Base-by-base conservation (phyloP, 306 rosid species). In the Notholithocarpus densiflorus region DNA sequence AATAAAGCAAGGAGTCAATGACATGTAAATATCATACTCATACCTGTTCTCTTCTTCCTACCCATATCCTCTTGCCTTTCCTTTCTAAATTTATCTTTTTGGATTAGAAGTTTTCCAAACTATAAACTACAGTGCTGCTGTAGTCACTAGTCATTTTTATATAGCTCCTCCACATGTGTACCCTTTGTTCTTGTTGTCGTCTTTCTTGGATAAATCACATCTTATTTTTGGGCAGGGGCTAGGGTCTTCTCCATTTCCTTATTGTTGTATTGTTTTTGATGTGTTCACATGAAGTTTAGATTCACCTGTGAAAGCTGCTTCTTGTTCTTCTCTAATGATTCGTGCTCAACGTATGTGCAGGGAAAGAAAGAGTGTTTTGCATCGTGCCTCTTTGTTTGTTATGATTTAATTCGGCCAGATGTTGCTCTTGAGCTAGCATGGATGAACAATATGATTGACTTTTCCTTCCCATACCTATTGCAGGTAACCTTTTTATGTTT, bases 331-430 rank as follows among this genome's bases (percentile, higher is more conserved):
- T 62, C 37, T 62, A 56, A 56, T 56, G 4, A 23, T 40, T 40
- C 2, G 48, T 40, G 48, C 48, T 40, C 11, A 40, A 40, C 12
- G 11, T 40, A 8, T 68, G 54, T 88, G 80, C 94, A 95, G 99
- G 98, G 98, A 84, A 96, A 93, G 96, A 96, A 96, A 86, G 99
- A 96, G 84, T 96, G 97, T 88, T 93, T 91, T 81, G 99, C 99
- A 19, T 91, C 98, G 6, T 93, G 99, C 80, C 94, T 96, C 83
- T 96, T 93, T 83, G 99, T 96, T 75, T 93, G 98, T 74, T 96
- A 96, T 45, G 99, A 96, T 86, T 84, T 96, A 79, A 90, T 96
- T 64, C 92, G 98, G 75, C 88, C 91, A 2, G 99, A 96, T 32
- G 74, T 93, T 75, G 97, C 88, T 57, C 94, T 96, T 65, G 99